Base-by-base conservation (phyloP, 2,329 filamentous ascomycete genomes). In the Trichocomaceae sp. region DNA sequence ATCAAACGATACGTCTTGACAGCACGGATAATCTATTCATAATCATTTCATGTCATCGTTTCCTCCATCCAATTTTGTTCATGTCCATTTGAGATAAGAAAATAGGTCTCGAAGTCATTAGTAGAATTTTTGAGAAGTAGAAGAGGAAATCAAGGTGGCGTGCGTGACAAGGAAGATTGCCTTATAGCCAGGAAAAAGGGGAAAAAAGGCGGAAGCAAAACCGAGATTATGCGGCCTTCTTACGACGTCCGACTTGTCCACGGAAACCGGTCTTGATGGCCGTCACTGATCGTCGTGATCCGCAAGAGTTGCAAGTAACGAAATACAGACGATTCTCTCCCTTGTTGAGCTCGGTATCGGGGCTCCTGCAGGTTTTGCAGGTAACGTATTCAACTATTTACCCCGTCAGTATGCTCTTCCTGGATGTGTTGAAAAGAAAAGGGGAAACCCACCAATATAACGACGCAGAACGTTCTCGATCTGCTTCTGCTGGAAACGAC, bases 231-330 rank as follows among this genome's bases (percentile, higher is more conserved):
- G 35, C 54, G 26, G 90, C 87, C 83, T 95, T 95, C 82, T 85
- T 93, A 83, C 93, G 87, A 87, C 96, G 96, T 74, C 93, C 93
- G 75, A 99, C 88, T 78, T 97, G 93, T 75, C 93, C 93, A 69
- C 91, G 95, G 90, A 99, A 99, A 90, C 93, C 93, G 59, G 90
- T 96, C 86, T 99, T 99, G 87, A 99, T 99, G 64, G 93, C 91
- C 58, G 90, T 90, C 72, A 97, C 92, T 69, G 85, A 90, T 72
- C 91, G 87, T 75, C 92, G 81, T 51, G 84, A 88, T 60, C 86
- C 85, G 67, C 87, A 90, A 57, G 85, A 87, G 78, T 93, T 96
- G 84, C 92, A 96, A 58, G 91, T 96, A 70, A 99, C 90, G 80
- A 97, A 99, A 80, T 95, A 96, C 61, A 99, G 81, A 79, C 93